Conservation (phyloP, 164 flowering plant species). For the Piper betle region DNA sequence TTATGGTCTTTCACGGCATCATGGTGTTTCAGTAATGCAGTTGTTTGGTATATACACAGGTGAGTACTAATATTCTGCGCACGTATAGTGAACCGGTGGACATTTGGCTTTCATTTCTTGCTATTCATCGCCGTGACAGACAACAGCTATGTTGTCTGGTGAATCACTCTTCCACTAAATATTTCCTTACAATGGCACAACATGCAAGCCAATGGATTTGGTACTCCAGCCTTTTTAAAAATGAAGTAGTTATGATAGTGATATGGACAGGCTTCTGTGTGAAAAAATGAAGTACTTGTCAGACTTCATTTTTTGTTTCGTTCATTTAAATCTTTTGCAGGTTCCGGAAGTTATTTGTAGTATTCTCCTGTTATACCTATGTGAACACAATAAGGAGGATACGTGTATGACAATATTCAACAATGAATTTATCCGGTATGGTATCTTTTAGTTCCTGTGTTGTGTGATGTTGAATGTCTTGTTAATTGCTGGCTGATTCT, state of each 20-base stretch:
- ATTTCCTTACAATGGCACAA: conserved; percentile 76
- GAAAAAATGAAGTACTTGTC: not conserved
- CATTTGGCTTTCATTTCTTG: conserved; percentile 55
- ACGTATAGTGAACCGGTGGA: conserved; percentile 85
- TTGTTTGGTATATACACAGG: conserved; percentile 21
- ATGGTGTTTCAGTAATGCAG: not conserved
- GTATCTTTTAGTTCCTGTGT: too few relatives aligned
- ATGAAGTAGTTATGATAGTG: not conserved
- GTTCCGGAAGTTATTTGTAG: conserved; percentile 26
- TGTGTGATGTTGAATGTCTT: too few relatives aligned
- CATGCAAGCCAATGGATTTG: conserved; percentile 94
- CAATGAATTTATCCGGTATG: too few relatives aligned
- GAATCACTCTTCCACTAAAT: conserved; percentile 43
- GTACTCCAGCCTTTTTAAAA: conserved; percentile 14
- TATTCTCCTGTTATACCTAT: conserved; percentile 24
- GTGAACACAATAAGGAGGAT: conserved; percentile 18
- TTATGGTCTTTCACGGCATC: not conserved
- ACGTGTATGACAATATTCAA: not conserved
- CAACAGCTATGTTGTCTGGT: conserved; percentile 36
- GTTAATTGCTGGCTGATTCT: too few relatives aligned
- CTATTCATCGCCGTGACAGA: conserved; percentile 9
- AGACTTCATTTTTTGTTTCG: not conserved
- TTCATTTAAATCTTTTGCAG: conserved; percentile 9
- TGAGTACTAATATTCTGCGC: conserved; percentile 63
- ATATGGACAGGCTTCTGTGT: too few relatives aligned